Base-by-base conservation (phyloP, 371 early-diverging fungal genomes). In the Mycotypha africana region DNA sequence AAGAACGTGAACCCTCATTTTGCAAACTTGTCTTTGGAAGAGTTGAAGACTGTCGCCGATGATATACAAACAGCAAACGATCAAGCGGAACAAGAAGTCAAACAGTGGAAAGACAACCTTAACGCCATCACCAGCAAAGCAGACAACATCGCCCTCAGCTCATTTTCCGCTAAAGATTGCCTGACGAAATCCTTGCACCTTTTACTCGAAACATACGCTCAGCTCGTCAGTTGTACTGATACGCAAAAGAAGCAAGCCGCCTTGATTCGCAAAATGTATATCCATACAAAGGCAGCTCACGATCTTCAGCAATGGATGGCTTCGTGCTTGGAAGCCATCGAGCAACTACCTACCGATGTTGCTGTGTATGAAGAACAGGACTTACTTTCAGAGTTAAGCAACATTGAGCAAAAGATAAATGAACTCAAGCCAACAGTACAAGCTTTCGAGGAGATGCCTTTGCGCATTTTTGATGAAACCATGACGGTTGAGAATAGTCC, bases 211-310 rank as follows among this genome's bases (percentile, higher is more conserved):
- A n/a, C n/a, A n/a, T n/a, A n/a, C n/a, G n/a, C n/a, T n/a, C n/a
- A n/a, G n/a, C n/a, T n/a, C n/a, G n/a, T n/a, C n/a, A n/a, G n/a
- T n/a, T n/a, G n/a, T n/a, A 28, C 11, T 28, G 28, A 28, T 28
- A 28, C 5, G 11, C 73, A 72, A 28, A 70, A 65, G 31, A 57
- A 57, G 32, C 75, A 77, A 45, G 49, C 67, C 4, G 60, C 51
- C 14, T 69, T 70, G 43, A 47, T 68, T 9, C 53, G 67, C 9
- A 72, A 70, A 21, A 53, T 70, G 2, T 47, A 57, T 22, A 47
- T 54, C 3, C 73, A 74, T 42, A 62, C 67, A 26, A 72, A 77
- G 47, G 61, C 67, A 9, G 70, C 73, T 1, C 40, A 49, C 34
- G 38, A 40, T 32, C 10, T 78, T n/a, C 49, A 61, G 10, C 50